Conservation (phyloP, 2,329 filamentous ascomycete species). For the Pezicula neosporulosa region DNA sequence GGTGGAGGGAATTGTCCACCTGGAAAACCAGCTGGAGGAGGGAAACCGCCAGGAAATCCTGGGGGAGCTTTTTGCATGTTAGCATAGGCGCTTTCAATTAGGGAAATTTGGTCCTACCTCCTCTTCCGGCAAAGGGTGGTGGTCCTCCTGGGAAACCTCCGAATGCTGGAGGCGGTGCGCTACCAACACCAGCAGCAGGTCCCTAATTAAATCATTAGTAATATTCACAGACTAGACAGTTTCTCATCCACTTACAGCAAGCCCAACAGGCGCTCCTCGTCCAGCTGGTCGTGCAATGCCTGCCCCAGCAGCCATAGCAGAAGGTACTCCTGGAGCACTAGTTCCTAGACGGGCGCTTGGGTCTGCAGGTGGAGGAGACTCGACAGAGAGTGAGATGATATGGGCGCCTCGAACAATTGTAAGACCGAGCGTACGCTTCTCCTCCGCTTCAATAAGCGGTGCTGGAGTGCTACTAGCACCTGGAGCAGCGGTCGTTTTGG, state of each 20-base stretch:
- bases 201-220: slow-evolving; percentile 44
- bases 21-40: slow-evolving; percentile 47
- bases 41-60: slow-evolving; percentile 48
- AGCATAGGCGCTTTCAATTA: not conserved
- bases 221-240: slow-evolving; percentile 16
- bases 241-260: slow-evolving; percentile 57
- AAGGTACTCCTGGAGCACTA: slow-evolving; percentile 58
- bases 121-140: slow-evolving; percentile 47
- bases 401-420: slow-evolving; percentile 93
- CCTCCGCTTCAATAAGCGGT: slow-evolving; percentile 81
- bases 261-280: slow-evolving; percentile 75
- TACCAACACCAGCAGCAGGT: slow-evolving; percentile 84
- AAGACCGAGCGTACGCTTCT: slow-evolving; percentile 94
- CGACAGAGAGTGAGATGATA: slow-evolving; percentile 91
- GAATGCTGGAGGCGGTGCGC: slow-evolving; percentile 61
- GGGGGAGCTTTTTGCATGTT: slow-evolving; percentile 25
- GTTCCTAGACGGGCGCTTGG: slow-evolving; percentile 86
- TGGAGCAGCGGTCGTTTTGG: slow-evolving; percentile 59
- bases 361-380: slow-evolving; percentile 92
- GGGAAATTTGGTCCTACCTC: slow-evolving; percentile 43
- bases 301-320: slow-evolving; percentile 75
- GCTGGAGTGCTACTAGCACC: slow-evolving; percentile 53
- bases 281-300: slow-evolving; percentile 91
- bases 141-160: slow-evolving; percentile 52
- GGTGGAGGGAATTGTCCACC: slow-evolving; percentile 73